Base-by-base conservation (phyloP, 2,329 filamentous ascomycete genomes). In the Xylaria arbuscula region DNA sequence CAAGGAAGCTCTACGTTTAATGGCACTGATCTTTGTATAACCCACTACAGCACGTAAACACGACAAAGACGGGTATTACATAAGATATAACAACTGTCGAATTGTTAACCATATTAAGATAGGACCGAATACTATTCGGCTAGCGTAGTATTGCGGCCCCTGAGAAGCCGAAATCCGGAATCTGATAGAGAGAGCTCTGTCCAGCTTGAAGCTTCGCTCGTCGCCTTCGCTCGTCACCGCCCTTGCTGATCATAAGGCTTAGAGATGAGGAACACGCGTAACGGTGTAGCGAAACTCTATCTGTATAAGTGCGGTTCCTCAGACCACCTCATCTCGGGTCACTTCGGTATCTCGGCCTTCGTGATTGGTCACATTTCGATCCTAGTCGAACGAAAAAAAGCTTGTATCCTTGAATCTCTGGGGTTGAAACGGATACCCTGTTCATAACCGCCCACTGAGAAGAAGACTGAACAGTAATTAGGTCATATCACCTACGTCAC, bases 311-410 rank as follows among this genome's bases (percentile, higher is more conserved):
- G 2, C 15, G 17, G 11, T 60, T 53, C 54, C 60, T 51, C 15
- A 53, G 24, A 19, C 32, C 19, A 38, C 47, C 15, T 38, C 22
- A 45, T 59, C 34, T 67, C 69, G 69, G 69, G 53, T 56, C 51
- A 67, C 56, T 51, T 67, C 63, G 67, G 69, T 47, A 62, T 66
- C 60, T 69, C 63, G 67, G 67, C 3, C 42, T 64, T 59, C 19
- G 38, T 64, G 53, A 58, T 61, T 61, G 62, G 60, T 32, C 47
- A 28, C 40, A 36, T 50, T 15, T 56, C 11, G 36, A 56, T 42
- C 54, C 36, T 24, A 56, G 54, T 11, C 51, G 10, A 55, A 4
- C 32, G 1, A 53, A 9, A 42, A 28, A 56, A 40, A 56, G 36
- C 53, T 56, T 56, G 42, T 56, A 9, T 42, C 36, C 40, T 45